Evolutionary conservation across 2,329 filamentous ascomycete genomes (phyloP).

Genomic region (Paraphoma chrysanthemicola): DNA sequence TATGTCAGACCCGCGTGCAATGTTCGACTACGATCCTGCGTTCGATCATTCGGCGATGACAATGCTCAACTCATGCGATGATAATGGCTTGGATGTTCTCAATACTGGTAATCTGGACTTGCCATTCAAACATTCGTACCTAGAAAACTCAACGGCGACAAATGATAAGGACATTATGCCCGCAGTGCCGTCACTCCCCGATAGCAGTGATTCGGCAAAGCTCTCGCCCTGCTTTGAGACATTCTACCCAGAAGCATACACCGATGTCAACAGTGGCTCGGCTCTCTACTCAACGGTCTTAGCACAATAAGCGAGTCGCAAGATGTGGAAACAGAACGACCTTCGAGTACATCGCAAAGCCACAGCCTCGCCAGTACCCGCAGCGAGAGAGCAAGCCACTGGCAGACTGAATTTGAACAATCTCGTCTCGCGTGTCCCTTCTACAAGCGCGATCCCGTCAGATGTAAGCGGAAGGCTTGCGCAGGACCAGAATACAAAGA

Average conservation of each 20-base stretch:
- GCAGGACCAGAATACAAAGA: background rate
- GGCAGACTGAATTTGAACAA: background rate
- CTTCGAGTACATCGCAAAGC: background rate
- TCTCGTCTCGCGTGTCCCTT: background rate
- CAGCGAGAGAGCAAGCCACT: background rate
- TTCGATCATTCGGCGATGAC: background rate
- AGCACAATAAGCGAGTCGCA: too few species aligned
- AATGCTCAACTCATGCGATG: background rate
- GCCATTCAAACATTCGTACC: too few species aligned
- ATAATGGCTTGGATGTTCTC: background rate
- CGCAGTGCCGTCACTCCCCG: too few species aligned
- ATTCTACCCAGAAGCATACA: too few species aligned
- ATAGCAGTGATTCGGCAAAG: too few species aligned
- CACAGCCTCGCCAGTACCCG: background rate
- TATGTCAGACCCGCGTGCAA: background rate
- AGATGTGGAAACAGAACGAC: background rate
- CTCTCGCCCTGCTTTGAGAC: too few species aligned
- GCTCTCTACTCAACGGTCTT: too few species aligned
- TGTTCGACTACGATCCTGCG: background rate
- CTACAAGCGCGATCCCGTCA: background rate
- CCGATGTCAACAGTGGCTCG: too few species aligned
- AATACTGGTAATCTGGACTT: background rate
- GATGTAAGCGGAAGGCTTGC: background rate
- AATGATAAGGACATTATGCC: too few species aligned
- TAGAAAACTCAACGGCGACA: too few species aligned